Base-by-base conservation (phyloP, 176 grass and related monocot species). In the Paspalum notatum region DNA sequence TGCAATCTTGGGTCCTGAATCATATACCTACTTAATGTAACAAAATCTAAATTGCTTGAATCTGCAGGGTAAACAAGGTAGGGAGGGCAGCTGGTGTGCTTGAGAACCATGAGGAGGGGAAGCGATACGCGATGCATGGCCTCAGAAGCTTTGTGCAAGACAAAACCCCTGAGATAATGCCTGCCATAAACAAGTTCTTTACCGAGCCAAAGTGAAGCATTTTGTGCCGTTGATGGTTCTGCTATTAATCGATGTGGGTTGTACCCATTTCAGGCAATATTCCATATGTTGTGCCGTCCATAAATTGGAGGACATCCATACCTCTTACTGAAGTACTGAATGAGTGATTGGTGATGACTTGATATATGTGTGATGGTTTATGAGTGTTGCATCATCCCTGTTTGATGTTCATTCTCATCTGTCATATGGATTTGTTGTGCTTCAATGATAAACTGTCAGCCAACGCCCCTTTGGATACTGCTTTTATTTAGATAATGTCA, bases 91-190 rank as follows among this genome's bases (percentile, higher is more conserved):
- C 93, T 1, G 93, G 93, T 13, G 90, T 97, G n/a, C 88, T 93
- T 0, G 93, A 97, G 5, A 97, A 97, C 44, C 62, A 92, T 1
- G 90, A 90, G 26, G 93, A 97, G 80, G 93, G 93, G 1, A 83
- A 57, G 50, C 86, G 87, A 4, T 97, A 97, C 2, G 80, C 88
- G 0, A 89, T 93, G 82, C 90, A 97, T 4, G 44, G 93, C 11
- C 88, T 97, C 56, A 83, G 88, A 45, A 82, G 77, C 27, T 93
- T 83, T n/a, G 87, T 93, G 62, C 88, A 66, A 7, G 85, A 88
- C 43, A 93, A 89, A 77, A 71, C 93, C 7, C 93, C 93, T 0
- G 90, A 97, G 41, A 97, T 97, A 13, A 97, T 97, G 93, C 93
- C 93, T 0, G 16, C 60, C 0, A 80, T 97, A n/a, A 97, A 97